Percentiles rank a stretch among this genome's conserved stretches.
Evolutionary conservation across 805 yeast genomes (phyloP).

Genomic region (Candida ipomoeae): DNA sequence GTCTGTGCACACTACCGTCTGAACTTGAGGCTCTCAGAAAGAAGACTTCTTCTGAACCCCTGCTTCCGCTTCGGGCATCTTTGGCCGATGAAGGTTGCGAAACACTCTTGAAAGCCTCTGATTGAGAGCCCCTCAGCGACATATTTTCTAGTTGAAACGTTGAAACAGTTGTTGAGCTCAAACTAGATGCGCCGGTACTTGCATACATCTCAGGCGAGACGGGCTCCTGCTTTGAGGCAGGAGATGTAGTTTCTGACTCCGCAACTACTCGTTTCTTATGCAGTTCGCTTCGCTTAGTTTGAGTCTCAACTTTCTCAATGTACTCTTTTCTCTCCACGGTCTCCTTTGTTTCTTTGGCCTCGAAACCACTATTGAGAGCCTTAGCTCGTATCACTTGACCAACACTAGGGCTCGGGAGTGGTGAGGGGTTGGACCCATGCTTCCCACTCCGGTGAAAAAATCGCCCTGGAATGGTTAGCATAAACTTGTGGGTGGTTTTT

Average conservation of each 20-base stretch:
- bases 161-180: neutral
- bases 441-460: conserved; percentile 12
- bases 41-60: neutral
- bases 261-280: neutral
- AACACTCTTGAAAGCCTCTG: neutral
- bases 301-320: neutral
- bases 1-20: neutral
- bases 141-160: neutral
- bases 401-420: neutral
- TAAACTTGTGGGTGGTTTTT: conserved; percentile 6
- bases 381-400: neutral
- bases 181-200: neutral
- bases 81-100: conserved; percentile 3
- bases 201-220: neutral
- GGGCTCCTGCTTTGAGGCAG: neutral
- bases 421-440: neutral
- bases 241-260: neutral
- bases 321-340: neutral
- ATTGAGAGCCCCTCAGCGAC: neutral
- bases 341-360: neutral
- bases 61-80: conserved; percentile 2
- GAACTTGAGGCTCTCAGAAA: neutral
- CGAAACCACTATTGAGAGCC: neutral
- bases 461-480: conserved; percentile 15
- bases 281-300: neutral